phyloP scores from a whole-genome alignment of 345 rosid species.

The Xanthoceras sorbifolium region DNA sequence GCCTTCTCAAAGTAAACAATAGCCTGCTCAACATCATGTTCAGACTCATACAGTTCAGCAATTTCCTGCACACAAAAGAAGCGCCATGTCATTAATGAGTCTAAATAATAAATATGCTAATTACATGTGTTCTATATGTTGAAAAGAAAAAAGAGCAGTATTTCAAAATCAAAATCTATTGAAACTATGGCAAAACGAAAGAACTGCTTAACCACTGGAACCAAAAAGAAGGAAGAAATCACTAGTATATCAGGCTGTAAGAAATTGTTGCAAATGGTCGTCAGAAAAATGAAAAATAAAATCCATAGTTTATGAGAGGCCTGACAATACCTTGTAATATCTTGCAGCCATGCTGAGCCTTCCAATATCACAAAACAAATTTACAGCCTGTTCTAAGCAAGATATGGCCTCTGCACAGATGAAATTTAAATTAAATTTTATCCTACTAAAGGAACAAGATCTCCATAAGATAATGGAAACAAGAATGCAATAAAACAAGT shows the following conservation, averaged over 20 bases:
- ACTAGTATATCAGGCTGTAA: not conserved
- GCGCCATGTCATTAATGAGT: not conserved
- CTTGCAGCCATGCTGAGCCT: constrained; percentile 99
- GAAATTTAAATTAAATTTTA: constrained; percentile 6
- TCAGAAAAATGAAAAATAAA: not conserved
- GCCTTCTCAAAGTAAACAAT: constrained; percentile 71
- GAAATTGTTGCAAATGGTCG: not conserved
- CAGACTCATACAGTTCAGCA: constrained; percentile 75
- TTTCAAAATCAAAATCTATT: not conserved
- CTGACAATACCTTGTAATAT: constrained; percentile 73
- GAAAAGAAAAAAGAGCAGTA: not conserved
- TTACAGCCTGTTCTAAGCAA: constrained; percentile 85
- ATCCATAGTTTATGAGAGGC: constrained; percentile 1
- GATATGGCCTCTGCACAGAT: constrained; percentile 77
- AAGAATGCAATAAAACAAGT: not conserved
- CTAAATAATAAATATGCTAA: not conserved
- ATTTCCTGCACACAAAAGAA: constrained; percentile 58
- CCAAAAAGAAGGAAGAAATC: not conserved
- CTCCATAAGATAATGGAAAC: not conserved
- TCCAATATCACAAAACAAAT: constrained; percentile 85
- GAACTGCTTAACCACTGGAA: not conserved
- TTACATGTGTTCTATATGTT: not conserved
- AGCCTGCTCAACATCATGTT: constrained; percentile 62
- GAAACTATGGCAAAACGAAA: constrained; percentile 6
- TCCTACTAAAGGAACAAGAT: constrained; percentile 7